Evolutionary conservation across 2,329 filamentous ascomycete species (phyloP), one percentile per base, ranked within the genome.

Genomic region (Aspergillus chevalieri): DNA sequence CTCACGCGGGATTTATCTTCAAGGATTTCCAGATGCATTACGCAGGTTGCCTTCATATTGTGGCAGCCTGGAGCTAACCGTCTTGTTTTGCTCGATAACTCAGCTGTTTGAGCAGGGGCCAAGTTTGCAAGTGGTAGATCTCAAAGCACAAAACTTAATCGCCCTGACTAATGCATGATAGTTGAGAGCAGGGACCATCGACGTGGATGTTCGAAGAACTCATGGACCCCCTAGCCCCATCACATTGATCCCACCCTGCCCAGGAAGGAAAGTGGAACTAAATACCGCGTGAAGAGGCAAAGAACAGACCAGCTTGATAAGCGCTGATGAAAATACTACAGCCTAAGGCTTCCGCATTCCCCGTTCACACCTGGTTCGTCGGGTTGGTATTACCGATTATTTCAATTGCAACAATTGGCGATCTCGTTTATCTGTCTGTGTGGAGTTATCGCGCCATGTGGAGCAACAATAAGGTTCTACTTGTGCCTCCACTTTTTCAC

Each of bases 361-460:
- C 42, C 21, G 24, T 21, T 6, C 2, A 12, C 15, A 12, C 14
- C 6, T 41, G 14, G 34, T 36, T 36, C n/a, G 34, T 36, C 34
- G 10, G 15, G 2, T 41, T 7, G 24, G 15, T 28, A 9, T 6
- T 36, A 6, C 24, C 28, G 38, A 22, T 41, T 10, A 36, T 41
- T 4, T 17, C 9, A 9, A 7, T 10, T 43, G 26, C 12, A 17
- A 6, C 39, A 45, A 48, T 34, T 43, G 53, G 55, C 36, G 45
- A 52, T 52, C 52, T 52, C 47, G 52, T 54, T 33, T 49, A 44
- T 44, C 24, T 26, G 6, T 8, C 22, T 39, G 44, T 41, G 47
- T 42, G 42, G 33, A 44, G 22, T 36, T 51, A 8, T 28, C 24
- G 24, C n/a, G 12, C 10, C 34, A 49, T 21, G 47, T 46, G 42